Percentiles rank a stretch among this genome's conserved stretches.
phyloP scores from a whole-genome alignment of 164 flowering plant genomes.

The Umbilicus rupestris region DNA sequence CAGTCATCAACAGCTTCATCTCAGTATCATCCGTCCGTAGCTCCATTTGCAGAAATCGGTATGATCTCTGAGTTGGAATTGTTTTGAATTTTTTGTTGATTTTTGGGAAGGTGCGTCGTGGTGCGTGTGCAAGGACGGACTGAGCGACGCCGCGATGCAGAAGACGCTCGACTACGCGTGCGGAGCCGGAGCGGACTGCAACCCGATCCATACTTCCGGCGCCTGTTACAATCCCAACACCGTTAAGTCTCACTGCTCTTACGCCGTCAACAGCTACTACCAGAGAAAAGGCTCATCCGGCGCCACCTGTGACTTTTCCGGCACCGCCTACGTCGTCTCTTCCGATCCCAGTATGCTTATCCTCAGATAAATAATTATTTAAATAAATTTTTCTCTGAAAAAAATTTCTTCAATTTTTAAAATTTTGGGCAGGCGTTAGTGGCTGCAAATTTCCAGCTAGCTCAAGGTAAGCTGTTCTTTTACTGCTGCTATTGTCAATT shows the following conservation, averaged over 20 bases:
- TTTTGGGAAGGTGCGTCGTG: slow-evolving; percentile 21
- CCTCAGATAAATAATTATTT: neutral
- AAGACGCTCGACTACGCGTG: slow-evolving; percentile 47
- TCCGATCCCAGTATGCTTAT: slow-evolving; percentile 34
- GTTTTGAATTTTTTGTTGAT: neutral
- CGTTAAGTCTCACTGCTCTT: slow-evolving; percentile 41
- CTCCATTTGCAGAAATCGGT: no score
- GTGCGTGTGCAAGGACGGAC: slow-evolving; percentile 37
- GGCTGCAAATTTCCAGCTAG: slow-evolving; percentile 6
- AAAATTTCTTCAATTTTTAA: neutral
- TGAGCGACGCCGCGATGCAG: slow-evolving; percentile 23
- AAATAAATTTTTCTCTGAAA: neutral
- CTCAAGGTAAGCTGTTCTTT: neutral
- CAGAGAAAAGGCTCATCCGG: slow-evolving; percentile 35
- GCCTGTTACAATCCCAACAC: slow-evolving; percentile 42
- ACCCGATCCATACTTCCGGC: slow-evolving; percentile 29
- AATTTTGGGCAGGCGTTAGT: neutral
- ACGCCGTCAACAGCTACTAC: slow-evolving; percentile 54
- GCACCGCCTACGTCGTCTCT: slow-evolving; percentile 24
- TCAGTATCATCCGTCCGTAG: no score
- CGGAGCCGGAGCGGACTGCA: slow-evolving; percentile 51
- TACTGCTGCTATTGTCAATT: no score
- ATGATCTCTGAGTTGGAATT: no score
- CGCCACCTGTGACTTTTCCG: slow-evolving; percentile 43
- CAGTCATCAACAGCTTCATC: neutral